Evolutionary conservation across 2,329 filamentous ascomycete genomes (phyloP).

Genomic region (Cercospora sp.): DNA sequence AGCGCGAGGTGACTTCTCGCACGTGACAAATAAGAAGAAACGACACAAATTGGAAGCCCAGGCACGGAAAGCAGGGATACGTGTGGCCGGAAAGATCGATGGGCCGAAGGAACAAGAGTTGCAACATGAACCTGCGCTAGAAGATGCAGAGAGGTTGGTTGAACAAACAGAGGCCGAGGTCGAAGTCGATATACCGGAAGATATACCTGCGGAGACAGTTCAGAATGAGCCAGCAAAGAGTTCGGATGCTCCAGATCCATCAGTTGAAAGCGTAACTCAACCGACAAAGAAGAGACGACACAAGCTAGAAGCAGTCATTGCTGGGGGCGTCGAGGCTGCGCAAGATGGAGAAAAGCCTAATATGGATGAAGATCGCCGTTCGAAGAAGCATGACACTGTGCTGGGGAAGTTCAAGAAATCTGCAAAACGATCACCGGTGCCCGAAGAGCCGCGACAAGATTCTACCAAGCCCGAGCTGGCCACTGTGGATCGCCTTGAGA

Average conservation of each 20-base stretch:
- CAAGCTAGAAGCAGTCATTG: constrained; percentile 40
- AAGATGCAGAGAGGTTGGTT: neutral
- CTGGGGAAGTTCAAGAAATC: constrained; percentile 50
- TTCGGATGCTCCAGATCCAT: neutral
- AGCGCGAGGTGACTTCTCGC: constrained; percentile 31
- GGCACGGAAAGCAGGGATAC: constrained; percentile 32
- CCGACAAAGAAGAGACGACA: constrained; percentile 51
- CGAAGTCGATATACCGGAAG: neutral
- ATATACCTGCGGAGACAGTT: neutral
- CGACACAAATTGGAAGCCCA: constrained; percentile 40
- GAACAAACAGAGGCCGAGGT: too few relatives aligned
- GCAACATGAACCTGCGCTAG: neutral
- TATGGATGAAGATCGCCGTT: constrained; percentile 32
- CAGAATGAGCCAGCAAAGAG: neutral
- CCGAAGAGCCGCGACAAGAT: constrained; percentile 27
- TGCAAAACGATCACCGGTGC: constrained; percentile 21
- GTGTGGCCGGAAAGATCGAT: constrained; percentile 18
- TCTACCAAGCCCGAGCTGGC: constrained; percentile 27
- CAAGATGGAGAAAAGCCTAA: constrained; percentile 35
- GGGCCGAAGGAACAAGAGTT: constrained; percentile 23
- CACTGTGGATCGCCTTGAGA: constrained; percentile 62
- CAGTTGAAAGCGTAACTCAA: neutral
- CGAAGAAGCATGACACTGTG: constrained; percentile 40
- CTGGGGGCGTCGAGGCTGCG: constrained; percentile 35
- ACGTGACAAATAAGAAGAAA: constrained; percentile 37